Evolutionary conservation across 805 yeast species (phyloP), one percentile per base, ranked within the genome.

Genomic region (Starmerella cellae): DNA sequence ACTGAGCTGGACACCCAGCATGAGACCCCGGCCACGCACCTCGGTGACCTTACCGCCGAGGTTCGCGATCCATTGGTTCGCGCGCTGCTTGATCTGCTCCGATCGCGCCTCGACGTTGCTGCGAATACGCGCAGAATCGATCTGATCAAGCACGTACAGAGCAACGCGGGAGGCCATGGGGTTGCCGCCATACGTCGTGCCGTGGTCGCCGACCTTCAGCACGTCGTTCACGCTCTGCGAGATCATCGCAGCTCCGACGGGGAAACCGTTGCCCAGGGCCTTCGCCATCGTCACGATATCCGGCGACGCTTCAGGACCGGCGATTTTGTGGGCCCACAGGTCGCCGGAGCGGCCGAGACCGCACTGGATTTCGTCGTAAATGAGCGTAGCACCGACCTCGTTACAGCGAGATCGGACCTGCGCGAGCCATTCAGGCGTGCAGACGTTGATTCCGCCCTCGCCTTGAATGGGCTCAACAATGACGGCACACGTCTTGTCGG

Each of bases 401-500:
- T 66, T 64, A 59, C 95, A 83, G 43, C 81, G 62, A 53, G 72
- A 61, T 52, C 79, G 77, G 58, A 88, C 65, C 38, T 74, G 75
- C 3, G 67, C 57, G 48, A 88, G 67, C 57, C 82, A 85, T 34
- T 76, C 82, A 0, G 62, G 52, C 30, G 72, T 68, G 45, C 83
- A 72, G 18, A 79, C 75, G 55, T 77, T 75, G 17, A 88, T 78
- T 44, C 98, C 98, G 44, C 98, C 97, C 65, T 88, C 98, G 52
- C 97, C 98, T 67, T 91, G 98, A 45, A 91, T 79, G 19, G 98
- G 98, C 64, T 91, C 98, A 30, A 91, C 77, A 43, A 91, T 91
- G 24, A 91, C 91, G 41, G 87, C 98, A 53, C 94, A 83, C 1
- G 87, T 79, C 50, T 75, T 74, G 3, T 73, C 76, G 47, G 69